These are phyloP conservation scores for Euclidium syriacum DNA, from an alignment of 345 rosid species.

Conservation along the genomic window DNA sequence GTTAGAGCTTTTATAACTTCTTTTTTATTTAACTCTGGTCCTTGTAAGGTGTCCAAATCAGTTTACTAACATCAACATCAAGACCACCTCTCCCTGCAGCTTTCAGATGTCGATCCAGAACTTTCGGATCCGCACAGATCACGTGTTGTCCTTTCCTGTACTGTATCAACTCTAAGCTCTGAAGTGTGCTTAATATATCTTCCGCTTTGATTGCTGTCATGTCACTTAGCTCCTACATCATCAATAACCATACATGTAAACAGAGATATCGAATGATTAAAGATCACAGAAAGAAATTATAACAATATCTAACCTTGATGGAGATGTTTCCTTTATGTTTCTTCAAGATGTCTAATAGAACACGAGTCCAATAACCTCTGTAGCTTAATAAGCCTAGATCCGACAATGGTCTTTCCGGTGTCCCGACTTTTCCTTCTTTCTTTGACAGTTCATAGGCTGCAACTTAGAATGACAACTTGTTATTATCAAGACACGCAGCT, in stretches of 20 bases:
- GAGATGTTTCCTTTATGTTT: constrained; percentile 93
- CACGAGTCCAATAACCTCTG: constrained; percentile 94
- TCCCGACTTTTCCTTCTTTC: constrained; percentile 97
- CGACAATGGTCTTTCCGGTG: constrained; percentile 95
- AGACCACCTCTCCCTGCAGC: constrained; percentile 98
- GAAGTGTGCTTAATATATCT: constrained; percentile 83
- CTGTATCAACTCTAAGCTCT: constrained; percentile 88
- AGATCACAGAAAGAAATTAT: not conserved
- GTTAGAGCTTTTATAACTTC: not conserved
- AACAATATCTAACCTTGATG: constrained; percentile 52
- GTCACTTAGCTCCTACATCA: constrained; percentile 82
- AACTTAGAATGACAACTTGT: not conserved
- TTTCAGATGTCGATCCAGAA: constrained; percentile 89
- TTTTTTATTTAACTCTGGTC: constrained; percentile 76
- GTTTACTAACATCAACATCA: constrained; percentile 87
- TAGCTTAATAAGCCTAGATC: constrained; percentile 86
- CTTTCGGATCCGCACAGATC: constrained; percentile 95
- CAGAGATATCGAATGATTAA: not conserved
- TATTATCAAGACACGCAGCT: not conserved
- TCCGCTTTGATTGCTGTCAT: constrained; percentile 97
- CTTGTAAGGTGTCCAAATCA: constrained; percentile 96
- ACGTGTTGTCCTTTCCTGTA: constrained; percentile 97
- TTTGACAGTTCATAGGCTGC: constrained; percentile 96
- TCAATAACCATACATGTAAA: not conserved
- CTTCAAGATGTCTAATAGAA: constrained; percentile 88